A percentile compares a stretch with the other conserved stretches of the same genome.
These are phyloP conservation scores for Lasiodiplodia hormozganensis DNA, from an alignment of 2,329 filamentous ascomycete genomes.

Conservation along the genomic window DNA sequence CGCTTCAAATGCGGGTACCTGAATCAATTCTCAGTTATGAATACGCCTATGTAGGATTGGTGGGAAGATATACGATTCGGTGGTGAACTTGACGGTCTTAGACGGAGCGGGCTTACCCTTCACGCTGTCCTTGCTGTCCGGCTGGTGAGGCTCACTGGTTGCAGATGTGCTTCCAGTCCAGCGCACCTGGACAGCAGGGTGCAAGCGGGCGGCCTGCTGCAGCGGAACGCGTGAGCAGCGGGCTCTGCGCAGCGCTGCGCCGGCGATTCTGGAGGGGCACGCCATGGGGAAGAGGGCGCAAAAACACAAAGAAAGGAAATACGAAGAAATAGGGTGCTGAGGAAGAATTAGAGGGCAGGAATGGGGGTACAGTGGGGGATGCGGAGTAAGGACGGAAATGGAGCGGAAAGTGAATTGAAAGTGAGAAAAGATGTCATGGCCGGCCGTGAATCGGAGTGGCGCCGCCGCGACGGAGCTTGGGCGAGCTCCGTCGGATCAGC, in stretches of 20 bases:
- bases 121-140: constrained; percentile 43
- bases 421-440: constrained; percentile 29
- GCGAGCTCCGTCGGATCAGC: constrained; percentile 18
- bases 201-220: constrained; percentile 36
- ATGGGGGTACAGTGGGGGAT: constrained; percentile 11
- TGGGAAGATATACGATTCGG: constrained; percentile 67
- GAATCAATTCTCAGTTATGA: constrained; percentile 27
- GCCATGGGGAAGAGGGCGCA: constrained; percentile 40
- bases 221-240: constrained; percentile 38
- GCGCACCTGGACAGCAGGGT: constrained; percentile 43
- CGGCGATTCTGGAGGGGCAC: constrained; percentile 41
- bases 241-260: constrained; percentile 42
- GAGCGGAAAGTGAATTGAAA: constrained; percentile 12
- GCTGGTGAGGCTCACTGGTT: constrained; percentile 50
- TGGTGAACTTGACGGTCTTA: constrained; percentile 74
- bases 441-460: background rate
- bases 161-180: constrained; percentile 48
- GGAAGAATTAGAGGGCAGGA: background rate
- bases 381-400: constrained; percentile 6
- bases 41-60: too few relatives aligned
- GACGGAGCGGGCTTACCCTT: constrained; percentile 43
- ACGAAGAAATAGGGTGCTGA: background rate
- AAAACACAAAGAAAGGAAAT: background rate
- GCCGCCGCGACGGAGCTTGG: constrained; percentile 27
- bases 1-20: constrained; percentile 82